Evolutionary conservation across 2,329 filamentous ascomycete species (phyloP).

Genomic region (Neocucurbitaria cava): DNA sequence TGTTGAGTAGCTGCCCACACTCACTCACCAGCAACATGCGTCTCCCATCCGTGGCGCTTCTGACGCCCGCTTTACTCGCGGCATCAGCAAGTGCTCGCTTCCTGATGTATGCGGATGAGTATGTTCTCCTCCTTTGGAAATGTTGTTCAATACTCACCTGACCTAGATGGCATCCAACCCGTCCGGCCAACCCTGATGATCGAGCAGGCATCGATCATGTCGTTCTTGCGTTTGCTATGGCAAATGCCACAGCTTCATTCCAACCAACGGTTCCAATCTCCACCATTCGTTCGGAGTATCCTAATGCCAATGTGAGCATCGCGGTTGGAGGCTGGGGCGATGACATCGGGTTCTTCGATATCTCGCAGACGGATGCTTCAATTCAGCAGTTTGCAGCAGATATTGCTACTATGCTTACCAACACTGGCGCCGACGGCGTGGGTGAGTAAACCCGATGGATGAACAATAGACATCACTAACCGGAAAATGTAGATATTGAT

Average conservation of each 20-base stretch:
- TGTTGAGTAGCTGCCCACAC: not conserved
- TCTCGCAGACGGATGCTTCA: conserved; percentile 59
- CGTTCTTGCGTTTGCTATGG: conserved; percentile 46
- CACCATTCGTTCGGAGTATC: conserved; percentile 61
- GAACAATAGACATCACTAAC: not conserved
- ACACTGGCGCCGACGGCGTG: conserved; percentile 70
- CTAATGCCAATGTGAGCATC: conserved; percentile 69
- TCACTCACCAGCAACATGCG: conserved; percentile 25
- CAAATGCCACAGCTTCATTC: conserved; percentile 54
- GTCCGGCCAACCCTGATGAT: conserved; percentile 31
- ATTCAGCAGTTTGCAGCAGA: conserved; percentile 69
- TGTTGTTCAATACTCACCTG: not conserved
- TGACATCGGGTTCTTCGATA: conserved; percentile 66
- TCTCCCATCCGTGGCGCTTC: conserved; percentile 18
- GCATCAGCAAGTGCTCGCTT: conserved; percentile 32
- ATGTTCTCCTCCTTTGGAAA: conserved; percentile 13
- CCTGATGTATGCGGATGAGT: conserved; percentile 45
- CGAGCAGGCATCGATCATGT: conserved; percentile 47
- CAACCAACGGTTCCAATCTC: conserved; percentile 62
- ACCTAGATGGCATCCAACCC: conserved; percentile 42
- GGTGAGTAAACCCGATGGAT: conserved; percentile 47
- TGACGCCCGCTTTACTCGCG: conserved; percentile 20
- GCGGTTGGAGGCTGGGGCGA: conserved; percentile 81
- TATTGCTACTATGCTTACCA: conserved; percentile 67
- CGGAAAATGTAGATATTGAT: conserved; percentile 63